Percentiles rank a stretch among this genome's conserved stretches.
These are phyloP conservation scores for Cutaneotrichosporon cutaneum DNA, from an alignment of 1,284 basidiomycete species.

Conservation along the genomic window DNA sequence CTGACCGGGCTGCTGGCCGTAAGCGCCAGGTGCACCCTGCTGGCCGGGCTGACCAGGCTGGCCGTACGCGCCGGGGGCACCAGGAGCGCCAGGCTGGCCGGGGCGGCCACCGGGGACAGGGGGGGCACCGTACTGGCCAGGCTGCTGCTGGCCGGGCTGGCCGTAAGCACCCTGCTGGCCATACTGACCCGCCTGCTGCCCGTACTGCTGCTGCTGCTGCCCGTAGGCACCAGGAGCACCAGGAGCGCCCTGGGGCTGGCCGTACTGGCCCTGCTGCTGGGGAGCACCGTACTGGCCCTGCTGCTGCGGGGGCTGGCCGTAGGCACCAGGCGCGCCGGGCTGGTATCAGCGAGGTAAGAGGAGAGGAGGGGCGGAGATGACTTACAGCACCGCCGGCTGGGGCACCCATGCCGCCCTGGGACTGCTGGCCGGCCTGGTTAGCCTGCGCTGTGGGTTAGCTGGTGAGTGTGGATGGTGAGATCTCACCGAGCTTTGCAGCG, in stretches of 20 bases:
- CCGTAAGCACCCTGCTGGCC: conserved; percentile 34
- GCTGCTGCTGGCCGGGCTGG: conserved; percentile 19
- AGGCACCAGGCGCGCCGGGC: conserved; percentile 22
- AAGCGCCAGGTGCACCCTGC: conserved; percentile 10
- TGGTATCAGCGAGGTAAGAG: not conserved
- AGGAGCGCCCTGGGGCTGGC: not conserved
- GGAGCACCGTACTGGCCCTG: conserved; percentile 25
- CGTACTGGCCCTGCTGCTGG: not conserved
- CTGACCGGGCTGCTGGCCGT: conserved; percentile 24
- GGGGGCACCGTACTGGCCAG: conserved; percentile 25
- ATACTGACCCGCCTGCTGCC: conserved; percentile 11
- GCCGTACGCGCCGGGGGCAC: conserved; percentile 19
- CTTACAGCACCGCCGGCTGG: conserved; percentile 2
- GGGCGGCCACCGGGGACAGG: not conserved
- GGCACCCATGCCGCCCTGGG: conserved; percentile 6
- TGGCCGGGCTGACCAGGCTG: conserved; percentile 20
- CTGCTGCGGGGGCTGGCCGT: conserved; percentile 24
- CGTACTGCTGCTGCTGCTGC: conserved; percentile 10
- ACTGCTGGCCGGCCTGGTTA: conserved; percentile 6
- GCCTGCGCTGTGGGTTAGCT: conserved; percentile 1
- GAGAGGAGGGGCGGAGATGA: not conserved
- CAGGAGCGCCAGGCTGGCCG: conserved; percentile 3
- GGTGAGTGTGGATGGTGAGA: not conserved
- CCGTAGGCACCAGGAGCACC: conserved; percentile 18
- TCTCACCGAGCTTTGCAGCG: conserved; percentile 5